Percentiles rank a stretch among this genome's conserved stretches.
Conservation (phyloP, 148 eudicot genomes). For the Cornus kousa region DNA sequence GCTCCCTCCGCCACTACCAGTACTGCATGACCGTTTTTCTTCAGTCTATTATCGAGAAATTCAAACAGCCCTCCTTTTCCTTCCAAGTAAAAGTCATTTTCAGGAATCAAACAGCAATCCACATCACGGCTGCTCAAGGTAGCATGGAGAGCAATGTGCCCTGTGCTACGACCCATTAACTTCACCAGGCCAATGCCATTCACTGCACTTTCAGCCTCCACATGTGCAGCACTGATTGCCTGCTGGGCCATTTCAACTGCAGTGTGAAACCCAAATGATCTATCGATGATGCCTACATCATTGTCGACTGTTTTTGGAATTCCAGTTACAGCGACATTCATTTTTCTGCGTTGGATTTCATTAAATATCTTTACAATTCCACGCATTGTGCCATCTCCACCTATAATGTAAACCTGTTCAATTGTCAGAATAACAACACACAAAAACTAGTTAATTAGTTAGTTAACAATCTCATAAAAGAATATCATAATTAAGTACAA, state of each 20-base stretch:
- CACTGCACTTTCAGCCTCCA: conserved; percentile 75
- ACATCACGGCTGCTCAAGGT: conserved; percentile 78
- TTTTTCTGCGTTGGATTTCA: conserved; percentile 46
- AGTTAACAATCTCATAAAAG: no score
- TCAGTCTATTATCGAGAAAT: conserved; percentile 39
- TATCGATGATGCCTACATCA: conserved; percentile 69
- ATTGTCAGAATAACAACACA: background rate
- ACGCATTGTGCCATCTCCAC: conserved; percentile 86
- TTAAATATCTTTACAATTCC: conserved; percentile 64
- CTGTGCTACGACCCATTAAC: conserved; percentile 82
- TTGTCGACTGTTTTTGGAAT: conserved; percentile 83
- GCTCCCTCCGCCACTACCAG: conserved; percentile 81
- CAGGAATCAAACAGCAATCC: conserved; percentile 76
- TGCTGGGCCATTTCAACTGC: conserved; percentile 79
- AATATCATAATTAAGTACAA: background rate
- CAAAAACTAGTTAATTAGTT: background rate
- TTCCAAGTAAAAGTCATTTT: conserved; percentile 55
- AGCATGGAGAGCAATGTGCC: conserved; percentile 73
- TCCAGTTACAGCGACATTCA: conserved; percentile 45
- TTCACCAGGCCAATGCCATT: conserved; percentile 80
- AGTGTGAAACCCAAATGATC: conserved; percentile 74
- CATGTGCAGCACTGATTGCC: conserved; percentile 64
- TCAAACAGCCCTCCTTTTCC: conserved; percentile 73
- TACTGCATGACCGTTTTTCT: conserved; percentile 56
- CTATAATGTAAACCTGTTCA: conserved; percentile 59